Evolutionary conservation across 805 yeast genomes (phyloP).

Genomic region (Maudiozyma serrabonitensis): DNA sequence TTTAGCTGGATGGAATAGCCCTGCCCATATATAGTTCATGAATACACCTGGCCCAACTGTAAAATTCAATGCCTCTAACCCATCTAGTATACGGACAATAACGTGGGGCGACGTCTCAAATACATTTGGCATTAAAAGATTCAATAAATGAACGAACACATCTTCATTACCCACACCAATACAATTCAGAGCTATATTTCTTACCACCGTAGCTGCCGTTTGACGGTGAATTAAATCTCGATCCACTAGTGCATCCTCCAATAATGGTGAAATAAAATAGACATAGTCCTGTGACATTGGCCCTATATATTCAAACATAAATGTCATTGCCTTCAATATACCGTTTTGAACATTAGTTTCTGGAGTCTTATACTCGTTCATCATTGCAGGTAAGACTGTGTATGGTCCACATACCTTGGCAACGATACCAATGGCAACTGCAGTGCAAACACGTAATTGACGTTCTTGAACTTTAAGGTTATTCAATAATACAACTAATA

Average conservation of each 20-base stretch:
- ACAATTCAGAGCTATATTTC: constrained; percentile 72
- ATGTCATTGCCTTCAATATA: constrained; percentile 80
- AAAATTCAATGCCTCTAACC: constrained; percentile 60
- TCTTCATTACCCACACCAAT: constrained; percentile 69
- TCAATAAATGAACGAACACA: constrained; percentile 73
- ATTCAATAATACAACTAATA: constrained; percentile 69
- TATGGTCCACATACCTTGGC: constrained; percentile 91
- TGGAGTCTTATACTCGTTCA: constrained; percentile 91
- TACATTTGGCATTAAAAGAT: constrained; percentile 77
- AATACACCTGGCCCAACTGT: constrained; percentile 70
- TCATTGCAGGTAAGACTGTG: constrained; percentile 85
- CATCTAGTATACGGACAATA: constrained; percentile 69
- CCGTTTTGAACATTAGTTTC: constrained; percentile 94
- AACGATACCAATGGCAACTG: constrained; percentile 95
- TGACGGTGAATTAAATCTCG: constrained; percentile 90
- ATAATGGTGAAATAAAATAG: constrained; percentile 64
- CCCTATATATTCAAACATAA: constrained; percentile 86
- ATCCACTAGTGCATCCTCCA: constrained; percentile 85
- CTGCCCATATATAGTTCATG: constrained; percentile 73
- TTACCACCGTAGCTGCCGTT: constrained; percentile 82
- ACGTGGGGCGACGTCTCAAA: constrained; percentile 96
- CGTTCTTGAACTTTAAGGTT: constrained; percentile 90
- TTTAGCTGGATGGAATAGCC: constrained; percentile 87
- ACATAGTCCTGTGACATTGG: constrained; percentile 72
- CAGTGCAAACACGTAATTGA: constrained; percentile 91